A percentile compares a stretch with the other conserved stretches of the same genome.
phyloP scores from a whole-genome alignment of 371 early-diverging fungal species.

The Mucor mucedo region DNA sequence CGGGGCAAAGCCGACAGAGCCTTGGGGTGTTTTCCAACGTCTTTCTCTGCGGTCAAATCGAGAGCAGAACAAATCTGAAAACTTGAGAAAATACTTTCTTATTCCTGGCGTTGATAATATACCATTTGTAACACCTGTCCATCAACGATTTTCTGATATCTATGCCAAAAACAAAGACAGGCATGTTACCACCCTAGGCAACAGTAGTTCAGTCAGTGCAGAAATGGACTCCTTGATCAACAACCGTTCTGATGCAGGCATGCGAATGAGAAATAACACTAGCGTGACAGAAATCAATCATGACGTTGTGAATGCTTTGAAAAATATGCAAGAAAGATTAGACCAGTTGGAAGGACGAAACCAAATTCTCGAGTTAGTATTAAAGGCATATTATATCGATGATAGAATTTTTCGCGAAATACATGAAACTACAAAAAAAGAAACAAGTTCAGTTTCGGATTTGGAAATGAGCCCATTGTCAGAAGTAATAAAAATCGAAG shows the following conservation, averaged over 20 bases:
- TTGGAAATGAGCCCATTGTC: too few species aligned
- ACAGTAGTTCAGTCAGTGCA: too few species aligned
- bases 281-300: too few species aligned
- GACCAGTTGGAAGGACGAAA: conserved; percentile 23
- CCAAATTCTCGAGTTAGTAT: conserved; percentile 22
- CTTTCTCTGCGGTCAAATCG: conserved; percentile 24
- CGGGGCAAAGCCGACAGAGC: conserved; percentile 42
- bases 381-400: conserved; percentile 29
- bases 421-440: neutral
- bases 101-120: conserved; percentile 26
- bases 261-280: neutral
- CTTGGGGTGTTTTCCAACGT: conserved; percentile 44
- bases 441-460: too few species aligned
- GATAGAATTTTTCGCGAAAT: conserved; percentile 25
- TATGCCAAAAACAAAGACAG: conserved; percentile 8
- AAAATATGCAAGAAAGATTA: conserved; percentile 8
- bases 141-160: conserved; percentile 28
- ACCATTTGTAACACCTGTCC: conserved; percentile 40
- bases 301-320: neutral
- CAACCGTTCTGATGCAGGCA: neutral
- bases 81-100: conserved; percentile 21
- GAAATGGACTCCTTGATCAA: neutral
- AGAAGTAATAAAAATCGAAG: too few species aligned
- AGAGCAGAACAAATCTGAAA: neutral
- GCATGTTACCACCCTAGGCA: too few species aligned